Conservation (phyloP, 225 moss, liverwort and hornwort species). For the Polytrichum formosum region DNA sequence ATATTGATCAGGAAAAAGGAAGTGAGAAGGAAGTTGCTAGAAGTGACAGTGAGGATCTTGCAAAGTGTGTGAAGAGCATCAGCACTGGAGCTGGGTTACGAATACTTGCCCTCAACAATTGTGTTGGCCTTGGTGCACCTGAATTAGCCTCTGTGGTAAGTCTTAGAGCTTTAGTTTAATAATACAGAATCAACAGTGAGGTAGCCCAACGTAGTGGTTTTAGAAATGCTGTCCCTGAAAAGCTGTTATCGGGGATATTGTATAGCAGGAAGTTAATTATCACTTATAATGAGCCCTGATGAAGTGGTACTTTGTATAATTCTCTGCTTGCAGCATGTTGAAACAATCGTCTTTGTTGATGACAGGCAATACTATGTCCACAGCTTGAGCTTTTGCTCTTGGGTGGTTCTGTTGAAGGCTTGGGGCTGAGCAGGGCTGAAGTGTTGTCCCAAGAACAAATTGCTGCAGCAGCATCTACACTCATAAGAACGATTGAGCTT, state of each 20-base stretch:
- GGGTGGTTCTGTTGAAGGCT: constrained; percentile 75
- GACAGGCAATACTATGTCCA: constrained; percentile 67
- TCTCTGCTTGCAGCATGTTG: too few relatives aligned
- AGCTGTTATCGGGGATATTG: too few relatives aligned
- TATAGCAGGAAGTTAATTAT: too few relatives aligned
- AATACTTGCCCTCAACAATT: constrained; percentile 86
- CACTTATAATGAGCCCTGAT: too few relatives aligned
- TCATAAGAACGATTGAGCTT: constrained; percentile 41
- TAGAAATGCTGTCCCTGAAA: too few relatives aligned
- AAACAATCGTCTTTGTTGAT: not conserved
- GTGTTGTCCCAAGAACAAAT: constrained; percentile 35
- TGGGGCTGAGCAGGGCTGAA: constrained; percentile 57
- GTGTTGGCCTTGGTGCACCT: constrained; percentile 52
- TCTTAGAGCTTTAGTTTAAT: not conserved
- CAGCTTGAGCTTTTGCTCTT: constrained; percentile 72
- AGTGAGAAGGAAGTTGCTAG: constrained; percentile 28
- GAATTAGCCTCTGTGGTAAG: constrained; percentile 64
- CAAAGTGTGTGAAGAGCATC: constrained; percentile 39
- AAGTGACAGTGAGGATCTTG: constrained; percentile 21
- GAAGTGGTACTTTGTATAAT: too few relatives aligned
- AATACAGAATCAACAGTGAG: too few relatives aligned
- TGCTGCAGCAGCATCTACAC: constrained; percentile 45
- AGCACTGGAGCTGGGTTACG: constrained; percentile 55
- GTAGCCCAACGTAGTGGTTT: too few relatives aligned
- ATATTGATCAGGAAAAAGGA: constrained; percentile 14